These are phyloP conservation scores for Lagerstroemia fauriei DNA, from an alignment of 441 rosid genomes.

Conservation along the genomic window DNA sequence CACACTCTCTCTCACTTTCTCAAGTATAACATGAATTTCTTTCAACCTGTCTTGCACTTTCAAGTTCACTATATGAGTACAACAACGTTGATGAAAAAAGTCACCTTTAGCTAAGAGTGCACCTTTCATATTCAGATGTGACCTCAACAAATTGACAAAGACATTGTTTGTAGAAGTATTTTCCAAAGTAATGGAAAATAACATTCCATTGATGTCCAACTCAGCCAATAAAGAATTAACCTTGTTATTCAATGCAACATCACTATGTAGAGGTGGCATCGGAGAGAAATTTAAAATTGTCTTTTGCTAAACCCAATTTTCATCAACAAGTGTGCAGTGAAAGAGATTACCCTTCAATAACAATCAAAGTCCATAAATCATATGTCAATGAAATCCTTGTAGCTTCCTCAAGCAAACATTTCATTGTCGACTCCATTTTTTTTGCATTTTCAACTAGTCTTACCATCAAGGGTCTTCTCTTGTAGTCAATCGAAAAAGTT, in stretches of 20 bases:
- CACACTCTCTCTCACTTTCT: no score
- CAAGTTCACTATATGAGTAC: no score
- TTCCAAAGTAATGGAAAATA: background rate
- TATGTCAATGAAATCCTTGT: background rate
- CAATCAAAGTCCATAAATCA: background rate
- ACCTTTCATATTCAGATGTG: background rate
- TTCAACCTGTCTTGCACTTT: no score
- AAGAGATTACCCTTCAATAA: background rate
- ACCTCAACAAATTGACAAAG: background rate
- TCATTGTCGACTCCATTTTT: background rate
- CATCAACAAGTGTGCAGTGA: background rate
- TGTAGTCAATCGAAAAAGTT: no score
- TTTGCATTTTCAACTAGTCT: no score
- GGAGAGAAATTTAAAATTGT: background rate
- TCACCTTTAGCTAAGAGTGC: background rate
- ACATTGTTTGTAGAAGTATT: background rate
- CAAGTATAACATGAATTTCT: no score
- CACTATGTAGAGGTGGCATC: background rate
- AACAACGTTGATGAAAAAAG: no score
- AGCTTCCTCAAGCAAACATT: background rate
- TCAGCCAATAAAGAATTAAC: background rate
- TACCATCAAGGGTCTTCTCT: no score
- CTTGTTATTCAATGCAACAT: background rate
- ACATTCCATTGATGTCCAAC: background rate
- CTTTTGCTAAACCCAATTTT: background rate